Evolutionary conservation across 345 rosid species (phyloP), one percentile per base, ranked within the genome.

Genomic region (Lepidium africanum): DNA sequence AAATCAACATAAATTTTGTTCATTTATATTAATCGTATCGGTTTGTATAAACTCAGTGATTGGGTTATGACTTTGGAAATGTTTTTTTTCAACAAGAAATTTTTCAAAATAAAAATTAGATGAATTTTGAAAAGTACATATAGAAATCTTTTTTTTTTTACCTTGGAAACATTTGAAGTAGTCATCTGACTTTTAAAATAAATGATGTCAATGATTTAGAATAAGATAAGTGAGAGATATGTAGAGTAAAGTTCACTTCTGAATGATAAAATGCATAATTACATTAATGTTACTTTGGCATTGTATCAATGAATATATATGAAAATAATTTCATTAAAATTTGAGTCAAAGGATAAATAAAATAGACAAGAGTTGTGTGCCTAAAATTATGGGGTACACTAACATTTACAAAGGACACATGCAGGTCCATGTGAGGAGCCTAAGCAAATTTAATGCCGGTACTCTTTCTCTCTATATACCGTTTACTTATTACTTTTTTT

Each of bases 341-440:
- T 0, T 30, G 33, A 30, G 33, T 30, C 33, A 30, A 10, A 2
- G 16, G 49, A 59, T 39, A 62, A 62, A 53, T 9, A 62, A 10
- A 61, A 54, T 12, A 50, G 57, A 49, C 38, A 30, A 66, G 42
- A 54, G 62, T 35, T 73, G 72, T 49, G 38, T 73, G 67, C 9
- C 70, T 66, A 43, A 21, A 52, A 59, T 42, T 30, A 67, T 51
- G 67, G 77, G 71, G 77, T 65, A 73, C 71, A 58, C 45, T 65
- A 33, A 73, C 72, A 73, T 67, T 73, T 67, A 73, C 68, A 43
- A 66, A 59, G 72, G 63, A 74, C 77, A 74, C 78, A 74, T 74
- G 78, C 69, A 74, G 36, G 63, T 63, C 73, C 78, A 74, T 67
- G 78, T 67, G 78, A 67, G 38, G 69, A 37, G 73, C 69, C 59